Conservation (phyloP, 768 basidiomycete genomes). For the Strobilomyces confusus region DNA sequence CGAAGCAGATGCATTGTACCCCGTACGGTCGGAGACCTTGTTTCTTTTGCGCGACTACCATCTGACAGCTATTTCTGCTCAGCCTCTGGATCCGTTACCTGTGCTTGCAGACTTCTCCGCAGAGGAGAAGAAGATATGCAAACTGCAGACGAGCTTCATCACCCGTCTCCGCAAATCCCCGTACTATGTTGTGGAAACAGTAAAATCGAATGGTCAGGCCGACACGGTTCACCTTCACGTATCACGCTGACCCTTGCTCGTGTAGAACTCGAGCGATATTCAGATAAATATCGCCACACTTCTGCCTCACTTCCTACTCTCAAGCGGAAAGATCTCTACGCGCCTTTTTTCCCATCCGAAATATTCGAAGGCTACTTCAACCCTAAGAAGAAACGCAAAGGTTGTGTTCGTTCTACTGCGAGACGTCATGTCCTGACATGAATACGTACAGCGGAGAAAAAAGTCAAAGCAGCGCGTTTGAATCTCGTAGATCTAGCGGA, state of each 20-base stretch:
- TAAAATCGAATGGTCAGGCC: conserved; percentile 55
- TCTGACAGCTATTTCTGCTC: conserved; percentile 19
- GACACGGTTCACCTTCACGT: not conserved
- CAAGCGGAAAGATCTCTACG: conserved; percentile 65
- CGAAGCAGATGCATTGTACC: conserved; percentile 76
- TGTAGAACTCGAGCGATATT: conserved; percentile 73
- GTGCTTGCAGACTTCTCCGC: conserved; percentile 61
- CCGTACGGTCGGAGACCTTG: conserved; percentile 49
- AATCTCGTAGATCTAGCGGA: conserved; percentile 69
- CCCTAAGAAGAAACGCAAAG: conserved; percentile 60
- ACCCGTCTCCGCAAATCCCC: conserved; percentile 61
- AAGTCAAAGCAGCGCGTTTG: conserved; percentile 38
- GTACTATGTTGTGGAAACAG: conserved; percentile 71
- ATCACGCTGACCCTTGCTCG: conserved; percentile 5
- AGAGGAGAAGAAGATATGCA: conserved; percentile 62
- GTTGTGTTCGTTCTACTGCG: conserved; percentile 15
- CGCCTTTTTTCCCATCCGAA: conserved; percentile 72
- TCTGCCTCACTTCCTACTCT: conserved; percentile 57
- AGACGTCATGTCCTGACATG: not conserved
- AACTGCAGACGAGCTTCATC: conserved; percentile 64
- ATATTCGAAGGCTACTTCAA: conserved; percentile 81
- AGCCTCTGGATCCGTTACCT: conserved; percentile 66
- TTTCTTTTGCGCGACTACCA: conserved; percentile 14
- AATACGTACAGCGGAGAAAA: conserved; percentile 27
- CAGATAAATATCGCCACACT: conserved; percentile 76